Conservation (phyloP, 2,329 filamentous ascomycete species). For the Epichloe sibirici region DNA sequence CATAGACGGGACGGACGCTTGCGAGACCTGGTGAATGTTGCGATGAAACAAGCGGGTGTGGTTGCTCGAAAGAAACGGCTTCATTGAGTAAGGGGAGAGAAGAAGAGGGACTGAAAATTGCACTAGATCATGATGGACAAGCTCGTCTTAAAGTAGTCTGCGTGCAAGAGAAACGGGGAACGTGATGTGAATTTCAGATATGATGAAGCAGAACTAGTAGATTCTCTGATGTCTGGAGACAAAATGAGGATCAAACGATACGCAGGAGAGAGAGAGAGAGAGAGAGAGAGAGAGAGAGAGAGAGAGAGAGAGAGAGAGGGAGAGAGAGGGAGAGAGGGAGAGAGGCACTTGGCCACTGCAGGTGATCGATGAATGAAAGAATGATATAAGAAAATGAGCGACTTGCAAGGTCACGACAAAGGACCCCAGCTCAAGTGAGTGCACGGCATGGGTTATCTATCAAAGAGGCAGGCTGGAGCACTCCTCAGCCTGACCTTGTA, state of each 20-base stretch:
- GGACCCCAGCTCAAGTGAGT: not conserved
- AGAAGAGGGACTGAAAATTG: not conserved
- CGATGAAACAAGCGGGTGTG: not conserved
- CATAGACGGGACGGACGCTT: slow-evolving; percentile 2
- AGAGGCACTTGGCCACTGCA: slow-evolving; percentile 3
- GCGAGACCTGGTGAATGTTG: not conserved
- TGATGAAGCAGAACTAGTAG: too few relatives aligned
- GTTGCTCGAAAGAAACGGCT: not conserved
- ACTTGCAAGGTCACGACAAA: slow-evolving; percentile 4
- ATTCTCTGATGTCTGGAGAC: not conserved
- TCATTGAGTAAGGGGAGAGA: not conserved
- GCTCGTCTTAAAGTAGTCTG: slow-evolving; percentile 1
- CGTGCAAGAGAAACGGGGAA: not conserved
- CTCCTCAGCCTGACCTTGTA: not conserved
- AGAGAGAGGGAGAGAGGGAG: not conserved
- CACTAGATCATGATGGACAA: not conserved
- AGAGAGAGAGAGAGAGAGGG: not conserved
- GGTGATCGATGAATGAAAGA: slow-evolving; percentile 3
- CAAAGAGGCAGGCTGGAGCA: not conserved
- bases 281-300: not conserved
- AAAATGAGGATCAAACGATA: not conserved
- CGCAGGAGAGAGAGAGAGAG: not conserved
- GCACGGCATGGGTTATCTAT: slow-evolving; percentile 5
- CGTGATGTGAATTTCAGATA: not conserved
- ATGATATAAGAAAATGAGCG: slow-evolving; percentile 1